Evolutionary conservation across 1,284 basidiomycete species (phyloP), one percentile per base, ranked within the genome.

Genomic region (Butyriboletus appendiculatus): DNA sequence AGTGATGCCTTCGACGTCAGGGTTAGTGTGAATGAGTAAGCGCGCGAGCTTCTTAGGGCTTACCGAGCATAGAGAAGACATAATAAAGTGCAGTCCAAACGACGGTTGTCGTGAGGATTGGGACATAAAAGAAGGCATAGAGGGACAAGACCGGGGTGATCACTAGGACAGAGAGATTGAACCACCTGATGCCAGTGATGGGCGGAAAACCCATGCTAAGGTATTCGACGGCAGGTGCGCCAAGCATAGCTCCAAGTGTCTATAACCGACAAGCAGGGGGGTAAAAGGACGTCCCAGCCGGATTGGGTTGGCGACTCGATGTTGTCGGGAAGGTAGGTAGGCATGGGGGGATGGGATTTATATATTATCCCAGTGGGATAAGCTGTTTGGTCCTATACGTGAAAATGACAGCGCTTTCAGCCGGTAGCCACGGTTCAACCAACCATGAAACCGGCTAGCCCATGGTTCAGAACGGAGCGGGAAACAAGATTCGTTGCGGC

Each of bases 41-140:
- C 35, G 48, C 35, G 58, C 52, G 39, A 38, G 39, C 46, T 40
- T 44, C 12, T 15, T 46, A 30, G 28, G 28, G 60, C 77, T 63
- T 62, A 84, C 83, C 83, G 52, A 85, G 66, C 82, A 86, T 84
- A 34, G 91, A 90, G 70, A 88, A 88, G 61, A 86, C 75, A 75
- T 93, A 94, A 75, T 90, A 91, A 41, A 79, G 62, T 18, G 78
- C 69, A 15, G 84, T 77, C 72, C 89, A 86, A 28, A 81, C 61
- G 28, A 75, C 65, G 0, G 91, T 94, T 64, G 78, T 73, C 45
- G 78, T 73, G 58, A 76, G 71, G 63, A 68, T 60, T 56, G 66
- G 76, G 63, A 75, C 73, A 22, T 76, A 78, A 48, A 77, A 70
- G n/a, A 88, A 62, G 8, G 90, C 92, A 73, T 86, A 89, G 51